phyloP scores from a whole-genome alignment of 768 basidiomycete genomes.

The Tulasnella sp. region DNA sequence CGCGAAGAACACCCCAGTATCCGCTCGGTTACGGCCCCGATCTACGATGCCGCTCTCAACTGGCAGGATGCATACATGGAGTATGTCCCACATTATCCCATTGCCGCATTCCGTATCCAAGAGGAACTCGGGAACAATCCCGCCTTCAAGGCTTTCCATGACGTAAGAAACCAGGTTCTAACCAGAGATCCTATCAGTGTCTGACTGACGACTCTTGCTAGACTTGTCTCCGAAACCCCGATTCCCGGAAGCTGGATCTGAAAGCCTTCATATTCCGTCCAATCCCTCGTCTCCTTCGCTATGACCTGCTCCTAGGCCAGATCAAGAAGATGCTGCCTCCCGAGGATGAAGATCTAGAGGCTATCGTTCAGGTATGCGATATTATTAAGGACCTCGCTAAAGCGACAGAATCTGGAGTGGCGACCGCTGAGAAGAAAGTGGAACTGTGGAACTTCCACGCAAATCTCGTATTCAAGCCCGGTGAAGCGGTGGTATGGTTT shows the following conservation, averaged over 20 bases:
- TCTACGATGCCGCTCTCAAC: constrained; percentile 83
- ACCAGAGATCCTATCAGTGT: constrained; percentile 26
- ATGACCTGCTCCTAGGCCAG: constrained; percentile 72
- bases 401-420: constrained; percentile 79
- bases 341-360: constrained; percentile 70
- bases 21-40: constrained; percentile 67
- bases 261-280: constrained; percentile 90
- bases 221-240: constrained; percentile 47
- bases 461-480: constrained; percentile 69
- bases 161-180: constrained; percentile 43
- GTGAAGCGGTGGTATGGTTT: constrained; percentile 53
- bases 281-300: constrained; percentile 81
- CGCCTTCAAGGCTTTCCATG: constrained; percentile 73
- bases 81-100: constrained; percentile 88
- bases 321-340: constrained; percentile 68
- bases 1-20: constrained; percentile 79
- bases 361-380: constrained; percentile 79
- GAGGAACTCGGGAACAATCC: constrained; percentile 79
- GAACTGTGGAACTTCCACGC: constrained; percentile 81
- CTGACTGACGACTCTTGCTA: background rate
- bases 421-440: constrained; percentile 79
- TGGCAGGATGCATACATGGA: constrained; percentile 91
- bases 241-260: constrained; percentile 79
- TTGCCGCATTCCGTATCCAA: constrained; percentile 79
- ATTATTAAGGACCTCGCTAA: constrained; percentile 80